Percentiles rank a stretch among this genome's conserved stretches.
Evolutionary conservation across 306 rosid species (phyloP).

Genomic region (Lotus japonicus): DNA sequence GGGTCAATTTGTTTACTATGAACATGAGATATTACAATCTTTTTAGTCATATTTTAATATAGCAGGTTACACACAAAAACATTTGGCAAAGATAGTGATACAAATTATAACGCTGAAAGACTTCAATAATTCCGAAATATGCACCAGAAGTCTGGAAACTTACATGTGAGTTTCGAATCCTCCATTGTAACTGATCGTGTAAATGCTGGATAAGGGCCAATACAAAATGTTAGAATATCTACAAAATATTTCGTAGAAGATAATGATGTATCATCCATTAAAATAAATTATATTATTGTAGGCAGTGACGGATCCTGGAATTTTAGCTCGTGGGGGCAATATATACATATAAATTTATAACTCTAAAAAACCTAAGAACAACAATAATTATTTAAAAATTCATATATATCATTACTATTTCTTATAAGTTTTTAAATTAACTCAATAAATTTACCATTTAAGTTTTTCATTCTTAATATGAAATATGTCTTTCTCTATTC

Average conservation of each 20-base stretch:
- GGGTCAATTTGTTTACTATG: constrained; percentile 5
- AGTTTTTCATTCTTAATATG: too few species aligned
- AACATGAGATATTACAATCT: not conserved
- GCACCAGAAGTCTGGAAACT: constrained; percentile 36
- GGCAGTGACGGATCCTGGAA: too few species aligned
- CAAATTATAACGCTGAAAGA: constrained; percentile 1
- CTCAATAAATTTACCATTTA: too few species aligned
- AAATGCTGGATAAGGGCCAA: constrained; percentile 55
- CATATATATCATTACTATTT: too few species aligned
- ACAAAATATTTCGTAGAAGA: not conserved
- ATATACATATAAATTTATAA: too few species aligned
- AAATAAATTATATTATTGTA: not conserved
- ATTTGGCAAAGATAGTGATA: constrained; percentile 1
- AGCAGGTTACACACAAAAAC: not conserved
- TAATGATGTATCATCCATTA: not conserved
- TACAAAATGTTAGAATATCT: constrained; percentile 17
- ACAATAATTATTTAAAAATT: too few species aligned
- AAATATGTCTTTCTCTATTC: too few species aligned
- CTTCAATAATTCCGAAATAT: not conserved
- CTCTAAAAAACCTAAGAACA: too few species aligned
- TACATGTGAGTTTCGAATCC: constrained; percentile 93
- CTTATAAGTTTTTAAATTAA: too few species aligned
- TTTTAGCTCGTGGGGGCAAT: too few species aligned
- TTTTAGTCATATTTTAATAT: not conserved
- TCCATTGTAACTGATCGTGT: constrained; percentile 93